Evolutionary conservation across 768 basidiomycete genomes (phyloP), one percentile per base, ranked within the genome.

Genomic region (Butyriboletus loyo): DNA sequence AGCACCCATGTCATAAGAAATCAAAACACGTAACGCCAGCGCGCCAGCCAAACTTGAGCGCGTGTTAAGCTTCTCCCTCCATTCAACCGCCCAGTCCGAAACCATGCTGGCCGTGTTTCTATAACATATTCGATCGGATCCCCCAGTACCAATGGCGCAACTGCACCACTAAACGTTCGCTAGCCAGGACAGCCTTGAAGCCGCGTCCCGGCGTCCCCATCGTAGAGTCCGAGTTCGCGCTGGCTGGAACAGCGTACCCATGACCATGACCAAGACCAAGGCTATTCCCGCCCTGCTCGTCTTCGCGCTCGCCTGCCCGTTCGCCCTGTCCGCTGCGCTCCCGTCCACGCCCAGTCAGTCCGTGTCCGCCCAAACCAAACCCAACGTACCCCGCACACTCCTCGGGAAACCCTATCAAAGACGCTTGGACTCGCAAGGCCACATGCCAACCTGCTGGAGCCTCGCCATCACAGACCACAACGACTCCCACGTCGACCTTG

Each of bases 21-120:
- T 57, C 32, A 62, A 54, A 40, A 15, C 60, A 61, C 55, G 60
- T 61, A 60, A 61, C 34, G 31, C 0, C 13, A 21, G 8, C 49
- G 42, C 52, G 46, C 45, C 31, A 25, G 1, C 4, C 1, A 43
- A 53, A 28, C 14, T 35, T 7, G 34, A 24, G 1, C 3, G 4
- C 5, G 11, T 24, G 30, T 48, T 54, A 38, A 36, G 41, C 35
- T 39, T 21, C 10, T 31, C 17, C 9, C 5, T 10, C 5, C 9
- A 9, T 38, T 42, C 41, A 2, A n/a, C 6, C 21, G 1, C 28
- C 31, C 11, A 14, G 15, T 25, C 40, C 4, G 10, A 51, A 49
- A n/a, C 42, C 52, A 53, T 64, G 55, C 61, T 28, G 56, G 56
- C 0, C 54, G 62, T 49, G 43, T 36, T 49, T 25, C 44, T 46